Base-by-base conservation (phyloP, 192 early-diverging fungal genomes). In the Umbelopsis sp. region DNA sequence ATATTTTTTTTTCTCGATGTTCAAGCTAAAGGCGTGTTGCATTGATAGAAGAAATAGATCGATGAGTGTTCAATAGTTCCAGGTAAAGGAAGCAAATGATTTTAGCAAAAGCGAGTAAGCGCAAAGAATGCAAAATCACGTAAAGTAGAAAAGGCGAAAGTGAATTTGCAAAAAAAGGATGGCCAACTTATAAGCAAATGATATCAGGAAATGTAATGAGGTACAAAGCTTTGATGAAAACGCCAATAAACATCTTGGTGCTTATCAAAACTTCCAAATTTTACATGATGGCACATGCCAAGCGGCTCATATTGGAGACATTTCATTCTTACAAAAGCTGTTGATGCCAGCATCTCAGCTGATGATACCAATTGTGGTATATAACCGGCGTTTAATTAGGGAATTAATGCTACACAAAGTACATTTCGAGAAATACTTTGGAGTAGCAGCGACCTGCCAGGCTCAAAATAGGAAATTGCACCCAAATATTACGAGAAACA, bases 201-300 rank as follows among this genome's bases (percentile, higher is more conserved):
- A 16, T 16, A 49, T 20, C 20, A 21, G 48, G 48, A 12, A 49
- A 49, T 49, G 48, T 49, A 25, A 61, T 25, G 55, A 35, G 33
- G 27, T n/a, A 61, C 55, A 61, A 35, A 35, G 55, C 18, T 49
- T 30, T 30, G 27, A 49, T 20, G 48, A 21, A 49, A 49, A 61
- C 55, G 35, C 55, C 55, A 61, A 61, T 61, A 16, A 35, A 15
- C 25, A 37, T 11, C 9, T 61, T 61, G 55, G 55, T n/a, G 10
- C 55, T 61, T 61, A 61, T 61, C 55, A 35, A 61, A 61, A 61
- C 55, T 10, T 61, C 55, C 16, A 35, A 61, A 35, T 61, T 35
- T 12, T 61, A 61, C 25, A 35, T 61, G 27, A 25, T 25, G 33
- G 30, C 55, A 61, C 55, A 61, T 61, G 55, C 15, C 27, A 61